phyloP scores from a whole-genome alignment of 257 asterid genomes.

The Solanum acaule region DNA sequence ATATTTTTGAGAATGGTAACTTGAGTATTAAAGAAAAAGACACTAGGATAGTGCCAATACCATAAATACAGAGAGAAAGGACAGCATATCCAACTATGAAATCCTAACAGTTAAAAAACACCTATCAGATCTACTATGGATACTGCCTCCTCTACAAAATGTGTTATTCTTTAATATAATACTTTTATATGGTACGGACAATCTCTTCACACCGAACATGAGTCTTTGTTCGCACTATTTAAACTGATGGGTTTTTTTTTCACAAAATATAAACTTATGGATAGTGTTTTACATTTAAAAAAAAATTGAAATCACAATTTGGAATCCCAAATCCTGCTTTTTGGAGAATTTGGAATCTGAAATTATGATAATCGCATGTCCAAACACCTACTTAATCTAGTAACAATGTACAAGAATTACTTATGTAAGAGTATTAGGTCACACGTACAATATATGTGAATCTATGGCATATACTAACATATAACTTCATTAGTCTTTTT shows the following conservation, averaged over 20 bases:
- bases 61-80: not conserved
- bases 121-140: not conserved
- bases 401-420: not conserved
- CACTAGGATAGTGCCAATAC: not conserved
- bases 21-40: not conserved
- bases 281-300: not conserved
- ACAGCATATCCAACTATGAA: not conserved
- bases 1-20: not conserved
- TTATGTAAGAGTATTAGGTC: not conserved
- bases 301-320: not conserved
- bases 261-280: not conserved
- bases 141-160: not conserved
- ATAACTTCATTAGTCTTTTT: not conserved
- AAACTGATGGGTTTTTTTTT: not conserved
- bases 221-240: not conserved
- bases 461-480: not conserved
- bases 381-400: not conserved
- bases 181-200: not conserved
- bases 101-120: not conserved
- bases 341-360: not conserved
- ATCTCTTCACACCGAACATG: not conserved
- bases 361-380: not conserved
- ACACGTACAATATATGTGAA: not conserved
- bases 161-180: not conserved
- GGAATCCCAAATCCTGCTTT: not conserved